These are phyloP conservation scores for Melanomma pulvis-pyrius DNA, from an alignment of 495 filamentous ascomycete genomes.

Conservation along the genomic window DNA sequence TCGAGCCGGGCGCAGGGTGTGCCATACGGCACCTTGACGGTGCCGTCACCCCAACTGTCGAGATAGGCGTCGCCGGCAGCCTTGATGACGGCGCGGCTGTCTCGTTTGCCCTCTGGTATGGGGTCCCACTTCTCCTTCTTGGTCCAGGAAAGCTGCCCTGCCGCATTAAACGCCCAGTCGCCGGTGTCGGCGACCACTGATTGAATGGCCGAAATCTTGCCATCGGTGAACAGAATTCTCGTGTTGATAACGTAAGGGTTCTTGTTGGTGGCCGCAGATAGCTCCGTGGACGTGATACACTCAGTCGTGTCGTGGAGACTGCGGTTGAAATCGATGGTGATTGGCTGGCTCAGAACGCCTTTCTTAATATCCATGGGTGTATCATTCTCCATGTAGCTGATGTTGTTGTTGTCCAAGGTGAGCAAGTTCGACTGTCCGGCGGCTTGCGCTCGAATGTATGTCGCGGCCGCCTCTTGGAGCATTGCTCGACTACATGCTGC, in stretches of 20 bases:
- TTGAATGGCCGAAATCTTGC: slow-evolving; percentile 28
- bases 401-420: slow-evolving; percentile 12
- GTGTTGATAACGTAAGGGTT: slow-evolving; percentile 32
- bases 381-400: slow-evolving; percentile 29
- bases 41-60: slow-evolving; percentile 47
- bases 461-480: slow-evolving; percentile 18
- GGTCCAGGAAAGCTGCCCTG: slow-evolving; percentile 10
- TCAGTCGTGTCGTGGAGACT: slow-evolving; percentile 28
- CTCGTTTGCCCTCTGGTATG: slow-evolving; percentile 23
- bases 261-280: slow-evolving; percentile 24
- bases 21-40: slow-evolving; percentile 50
- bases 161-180: slow-evolving; percentile 35
- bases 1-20: slow-evolving; percentile 54
- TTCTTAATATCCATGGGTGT: slow-evolving; percentile 12
- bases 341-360: slow-evolving; percentile 10
- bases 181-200: slow-evolving; percentile 27
- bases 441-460: slow-evolving; percentile 31
- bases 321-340: slow-evolving; percentile 31
- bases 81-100: slow-evolving; percentile 31
- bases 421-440: slow-evolving; percentile 15
- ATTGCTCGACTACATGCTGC: slow-evolving; percentile 25
- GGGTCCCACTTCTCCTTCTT: slow-evolving; percentile 27
- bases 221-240: slow-evolving; percentile 19
- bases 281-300: slow-evolving; percentile 31
- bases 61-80: slow-evolving; percentile 34